phyloP scores from a whole-genome alignment of 495 filamentous ascomycete species.

The Gamarada debralockiae region DNA sequence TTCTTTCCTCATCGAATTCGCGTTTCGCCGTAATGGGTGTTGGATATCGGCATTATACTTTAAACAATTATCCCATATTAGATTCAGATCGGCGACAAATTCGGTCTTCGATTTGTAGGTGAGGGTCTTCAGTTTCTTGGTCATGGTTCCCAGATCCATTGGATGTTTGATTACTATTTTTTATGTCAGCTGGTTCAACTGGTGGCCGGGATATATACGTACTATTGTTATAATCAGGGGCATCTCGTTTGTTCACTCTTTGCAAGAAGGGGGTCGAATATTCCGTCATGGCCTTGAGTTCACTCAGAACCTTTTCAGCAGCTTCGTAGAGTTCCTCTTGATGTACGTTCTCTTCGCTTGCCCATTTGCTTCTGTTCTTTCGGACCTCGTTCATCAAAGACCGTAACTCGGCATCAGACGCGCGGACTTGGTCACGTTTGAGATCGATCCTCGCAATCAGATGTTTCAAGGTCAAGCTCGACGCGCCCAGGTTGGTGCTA shows the following conservation, averaged over 20 bases:
- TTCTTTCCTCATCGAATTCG: slow-evolving; percentile 92
- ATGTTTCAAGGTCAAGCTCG: slow-evolving; percentile 95
- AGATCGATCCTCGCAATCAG: slow-evolving; percentile 92
- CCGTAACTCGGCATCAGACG: slow-evolving; percentile 88
- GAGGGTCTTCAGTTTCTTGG: slow-evolving; percentile 89
- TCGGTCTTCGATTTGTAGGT: slow-evolving; percentile 92
- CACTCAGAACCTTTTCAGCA: slow-evolving; percentile 89
- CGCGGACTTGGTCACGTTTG: slow-evolving; percentile 79
- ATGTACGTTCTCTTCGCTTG: slow-evolving; percentile 91
- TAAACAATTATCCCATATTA: slow-evolving; percentile 96
- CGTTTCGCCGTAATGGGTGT: slow-evolving; percentile 88
- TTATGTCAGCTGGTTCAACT: slow-evolving; percentile 1
- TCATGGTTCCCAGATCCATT: slow-evolving; percentile 97
- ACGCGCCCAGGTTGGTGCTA: slow-evolving; percentile 90
- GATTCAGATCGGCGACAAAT: slow-evolving; percentile 86
- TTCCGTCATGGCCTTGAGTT: slow-evolving; percentile 94
- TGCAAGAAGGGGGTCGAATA: slow-evolving; percentile 92
- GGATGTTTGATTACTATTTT: slow-evolving; percentile 90
- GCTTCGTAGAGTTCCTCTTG: slow-evolving; percentile 98
- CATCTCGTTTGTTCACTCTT: slow-evolving; percentile 92
- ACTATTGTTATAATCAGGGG: slow-evolving; percentile 91
- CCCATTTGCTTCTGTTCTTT: slow-evolving; percentile 98
- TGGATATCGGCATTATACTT: slow-evolving; percentile 89
- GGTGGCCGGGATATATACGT: slow-evolving; percentile 30
- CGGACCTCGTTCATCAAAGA: slow-evolving; percentile 93